A percentile compares a stretch with the other conserved stretches of the same genome.
These are phyloP conservation scores for Fusarium ramigenum DNA, from an alignment of 2,329 filamentous ascomycete species.

Conservation along the genomic window DNA sequence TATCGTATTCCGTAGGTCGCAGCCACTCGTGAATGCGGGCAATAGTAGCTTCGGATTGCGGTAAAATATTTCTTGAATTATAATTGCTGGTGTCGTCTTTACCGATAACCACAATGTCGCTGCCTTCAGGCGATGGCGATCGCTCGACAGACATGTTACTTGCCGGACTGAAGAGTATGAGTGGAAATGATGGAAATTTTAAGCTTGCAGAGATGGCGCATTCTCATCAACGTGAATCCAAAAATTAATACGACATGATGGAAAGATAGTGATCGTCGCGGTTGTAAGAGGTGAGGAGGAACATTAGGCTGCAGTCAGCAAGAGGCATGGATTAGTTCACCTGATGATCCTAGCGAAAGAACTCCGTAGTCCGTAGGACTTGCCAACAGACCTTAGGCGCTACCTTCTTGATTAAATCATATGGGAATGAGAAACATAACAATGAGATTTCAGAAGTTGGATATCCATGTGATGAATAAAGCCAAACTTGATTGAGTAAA, in stretches of 20 bases:
- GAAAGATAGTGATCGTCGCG: neutral
- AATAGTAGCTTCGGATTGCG: conserved; percentile 39
- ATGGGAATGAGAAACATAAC: neutral
- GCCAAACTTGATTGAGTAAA: neutral
- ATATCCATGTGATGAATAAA: neutral
- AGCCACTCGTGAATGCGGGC: conserved; percentile 34
- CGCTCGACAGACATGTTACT: neutral
- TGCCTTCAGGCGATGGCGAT: conserved; percentile 2
- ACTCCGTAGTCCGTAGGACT: neutral
- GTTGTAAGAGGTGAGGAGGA: neutral
- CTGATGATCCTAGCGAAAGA: neutral
- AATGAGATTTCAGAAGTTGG: too few species aligned
- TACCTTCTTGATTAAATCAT: neutral
- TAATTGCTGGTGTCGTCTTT: conserved; percentile 44
- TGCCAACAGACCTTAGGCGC: too few species aligned
- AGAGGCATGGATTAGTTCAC: neutral
- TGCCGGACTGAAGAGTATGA: neutral
- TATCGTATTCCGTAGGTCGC: conserved; percentile 27
- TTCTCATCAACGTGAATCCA: neutral
- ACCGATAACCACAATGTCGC: conserved; percentile 17
- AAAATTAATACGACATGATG: neutral
- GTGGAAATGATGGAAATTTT: neutral
- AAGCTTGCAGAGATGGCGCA: neutral
- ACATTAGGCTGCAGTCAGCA: neutral
- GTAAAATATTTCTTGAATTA: conserved; percentile 47